These are phyloP conservation scores for Lasiodiplodia gonubiensis DNA, from an alignment of 2,329 filamentous ascomycete genomes.

Conservation along the genomic window DNA sequence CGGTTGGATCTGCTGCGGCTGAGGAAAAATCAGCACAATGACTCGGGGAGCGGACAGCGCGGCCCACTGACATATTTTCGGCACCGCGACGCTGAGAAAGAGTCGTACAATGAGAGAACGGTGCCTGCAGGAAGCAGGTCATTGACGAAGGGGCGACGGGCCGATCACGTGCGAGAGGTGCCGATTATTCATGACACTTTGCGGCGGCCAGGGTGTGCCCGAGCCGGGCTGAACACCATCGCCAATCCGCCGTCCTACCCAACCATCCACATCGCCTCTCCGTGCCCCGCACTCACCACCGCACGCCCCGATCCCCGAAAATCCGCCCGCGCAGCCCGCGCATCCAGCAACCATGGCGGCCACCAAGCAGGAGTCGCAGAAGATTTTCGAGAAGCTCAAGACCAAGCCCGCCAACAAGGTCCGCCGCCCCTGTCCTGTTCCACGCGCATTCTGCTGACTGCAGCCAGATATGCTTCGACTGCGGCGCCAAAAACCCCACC, in stretches of 20 bases:
- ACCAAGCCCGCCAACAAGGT: conserved; percentile 94
- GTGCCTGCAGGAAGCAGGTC: too few species aligned
- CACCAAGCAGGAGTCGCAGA: conserved; percentile 92
- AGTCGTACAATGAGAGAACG: too few species aligned
- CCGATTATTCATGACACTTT: conserved; percentile 25
- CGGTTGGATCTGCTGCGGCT: too few species aligned
- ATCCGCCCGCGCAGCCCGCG: conserved; percentile 1
- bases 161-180: conserved; percentile 17
- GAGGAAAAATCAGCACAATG: too few species aligned
- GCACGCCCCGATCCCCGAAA: not conserved
- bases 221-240: conserved; percentile 24
- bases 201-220: conserved; percentile 14
- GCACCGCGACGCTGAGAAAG: too few species aligned
- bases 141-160: not conserved
- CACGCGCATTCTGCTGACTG: conserved; percentile 7
- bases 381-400: conserved; percentile 98
- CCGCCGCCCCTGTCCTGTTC: conserved; percentile 39
- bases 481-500: conserved; percentile 94
- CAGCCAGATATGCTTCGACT: conserved; percentile 92
- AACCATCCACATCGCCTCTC: not conserved
- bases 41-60: too few species aligned
- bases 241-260: conserved; percentile 16
- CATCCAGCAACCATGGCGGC: conserved; percentile 62
- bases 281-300: conserved; percentile 10
- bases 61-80: too few species aligned